Percentiles rank a stretch among this genome's conserved stretches.
phyloP scores from a whole-genome alignment of 345 rosid genomes.

The Lumnitzera littorea region DNA sequence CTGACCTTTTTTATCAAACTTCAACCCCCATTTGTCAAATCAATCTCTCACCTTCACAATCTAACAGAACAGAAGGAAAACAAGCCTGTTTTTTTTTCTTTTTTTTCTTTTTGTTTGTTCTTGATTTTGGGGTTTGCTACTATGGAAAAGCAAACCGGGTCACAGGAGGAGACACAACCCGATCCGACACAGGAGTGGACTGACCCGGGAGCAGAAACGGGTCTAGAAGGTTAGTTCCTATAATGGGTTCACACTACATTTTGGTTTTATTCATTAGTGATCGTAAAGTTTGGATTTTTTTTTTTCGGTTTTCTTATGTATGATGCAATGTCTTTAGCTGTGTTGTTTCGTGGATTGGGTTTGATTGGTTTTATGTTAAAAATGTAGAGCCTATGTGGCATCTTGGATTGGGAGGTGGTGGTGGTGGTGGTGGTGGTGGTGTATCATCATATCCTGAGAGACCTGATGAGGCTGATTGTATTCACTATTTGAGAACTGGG shows the following conservation, averaged over 20 bases:
- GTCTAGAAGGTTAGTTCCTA: constrained; percentile 53
- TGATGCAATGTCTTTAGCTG: constrained; percentile 4
- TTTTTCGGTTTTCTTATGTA: neutral
- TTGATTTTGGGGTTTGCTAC: constrained; percentile 5
- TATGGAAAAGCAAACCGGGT: constrained; percentile 13
- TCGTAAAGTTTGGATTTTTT: no score
- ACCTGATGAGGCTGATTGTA: constrained; percentile 72
- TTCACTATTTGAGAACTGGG: constrained; percentile 74
- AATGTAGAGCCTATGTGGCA: constrained; percentile 62
- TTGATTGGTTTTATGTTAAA: constrained; percentile 6
- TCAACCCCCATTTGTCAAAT: no score
- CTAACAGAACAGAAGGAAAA: no score
- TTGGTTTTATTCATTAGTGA: neutral
- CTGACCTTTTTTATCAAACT: no score
- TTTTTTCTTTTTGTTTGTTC: neutral
- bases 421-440: constrained; percentile 19
- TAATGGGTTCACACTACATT: constrained; percentile 10
- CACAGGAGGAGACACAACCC: constrained; percentile 14
- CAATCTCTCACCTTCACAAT: no score
- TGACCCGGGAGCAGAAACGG: constrained; percentile 54
- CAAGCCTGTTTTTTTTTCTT: neutral
- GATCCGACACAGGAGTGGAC: constrained; percentile 51
- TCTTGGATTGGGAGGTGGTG: constrained; percentile 43
- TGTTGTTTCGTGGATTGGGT: constrained; percentile 6
- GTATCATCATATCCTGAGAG: constrained; percentile 66